Evolutionary conservation across 176 grass and related monocot genomes (phyloP), one percentile per base, ranked within the genome.

Genomic region (Panicum miliaceum): DNA sequence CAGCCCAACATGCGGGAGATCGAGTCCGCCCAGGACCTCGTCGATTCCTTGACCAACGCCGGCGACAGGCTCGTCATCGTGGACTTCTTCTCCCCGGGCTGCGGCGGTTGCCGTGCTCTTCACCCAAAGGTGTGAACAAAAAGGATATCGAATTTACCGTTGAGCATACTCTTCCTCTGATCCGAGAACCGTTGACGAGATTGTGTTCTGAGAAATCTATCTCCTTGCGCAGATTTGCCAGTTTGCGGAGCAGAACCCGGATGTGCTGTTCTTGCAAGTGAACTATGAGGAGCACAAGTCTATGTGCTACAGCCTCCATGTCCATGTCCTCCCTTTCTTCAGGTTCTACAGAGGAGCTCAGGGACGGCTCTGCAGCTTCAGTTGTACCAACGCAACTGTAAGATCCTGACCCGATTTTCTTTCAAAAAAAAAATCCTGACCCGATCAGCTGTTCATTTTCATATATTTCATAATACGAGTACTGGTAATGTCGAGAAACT

Each of bases 251-350:
- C 84, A 85, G 69, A 96, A 99, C 75, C 93, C 90, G 16, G 93
- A 89, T 58, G 87, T 94, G 29, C 20, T 86, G 1, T 99, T 99
- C 84, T 91, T 99, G 73, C 93, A 99, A 80, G 82, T 99, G 7
- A 99, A 99, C 84, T 87, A 99, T 32, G 96, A 99, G 69, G 86
- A 88, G 75, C 96, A 99, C 88, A 94, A 89, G 68, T 94, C 96
- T 20, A 96, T 96, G 96, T 99, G 96, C 75, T 94, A 96, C 43
- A 99, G 86, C 81, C 88, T 99, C 11, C 84, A 91, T 71, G 96
- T 99, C 3, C 93, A 96, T 90, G 96, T 99, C 36, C 89, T 99
- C 4, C 96, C 96, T 6, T 99, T 99, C 86, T 99, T 99, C 76
- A 89, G 93, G 86, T 96, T 99, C 84, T 99, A 96, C 53, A 86